Conservation (phyloP, 1,284 basidiomycete genomes). For the Sporisorium graminicola region DNA sequence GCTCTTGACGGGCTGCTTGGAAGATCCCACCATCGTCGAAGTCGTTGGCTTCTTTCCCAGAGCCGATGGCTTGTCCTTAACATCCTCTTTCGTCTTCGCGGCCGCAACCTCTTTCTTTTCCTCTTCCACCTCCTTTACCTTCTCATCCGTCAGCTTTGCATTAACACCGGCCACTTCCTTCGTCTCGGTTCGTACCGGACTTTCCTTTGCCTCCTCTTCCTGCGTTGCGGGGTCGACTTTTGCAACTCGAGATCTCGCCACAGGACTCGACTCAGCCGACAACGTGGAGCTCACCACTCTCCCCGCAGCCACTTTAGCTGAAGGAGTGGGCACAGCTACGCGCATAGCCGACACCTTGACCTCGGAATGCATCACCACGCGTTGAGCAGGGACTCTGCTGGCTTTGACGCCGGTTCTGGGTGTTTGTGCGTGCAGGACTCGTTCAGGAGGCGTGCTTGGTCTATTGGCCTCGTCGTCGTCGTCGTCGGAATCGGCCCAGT, state of each 20-base stretch:
- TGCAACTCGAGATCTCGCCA: slow-evolving; percentile 9
- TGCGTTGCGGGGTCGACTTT: background rate
- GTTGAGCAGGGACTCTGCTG: slow-evolving; percentile 37
- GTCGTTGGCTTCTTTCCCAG: background rate
- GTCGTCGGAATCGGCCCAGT: slow-evolving; percentile 6
- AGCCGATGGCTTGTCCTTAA: background rate
- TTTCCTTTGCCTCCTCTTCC: background rate
- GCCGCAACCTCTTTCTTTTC: slow-evolving; percentile 1
- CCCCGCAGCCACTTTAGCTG: slow-evolving; percentile 28
- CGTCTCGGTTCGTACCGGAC: background rate
- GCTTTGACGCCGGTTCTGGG: slow-evolving; percentile 36
- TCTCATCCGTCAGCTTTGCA: background rate
- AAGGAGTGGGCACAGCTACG: slow-evolving; percentile 31
- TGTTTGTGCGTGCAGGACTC: slow-evolving; percentile 22
- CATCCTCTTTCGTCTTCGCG: background rate
- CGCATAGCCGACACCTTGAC: slow-evolving; percentile 37
- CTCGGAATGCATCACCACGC: slow-evolving; percentile 22
- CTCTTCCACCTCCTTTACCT: background rate
- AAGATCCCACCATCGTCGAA: background rate
- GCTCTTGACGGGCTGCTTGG: slow-evolving; percentile 13
- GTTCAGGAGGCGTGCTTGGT: slow-evolving; percentile 22
- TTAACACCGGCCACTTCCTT: background rate
- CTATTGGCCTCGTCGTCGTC: slow-evolving; percentile 5
- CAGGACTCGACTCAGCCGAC: slow-evolving; percentile 21
- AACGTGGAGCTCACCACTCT: background rate